A percentile compares a stretch with the other conserved stretches of the same genome.
These are phyloP conservation scores for Gomphus sp. DNA, from an alignment of 1,284 basidiomycete genomes.

Conservation along the genomic window DNA sequence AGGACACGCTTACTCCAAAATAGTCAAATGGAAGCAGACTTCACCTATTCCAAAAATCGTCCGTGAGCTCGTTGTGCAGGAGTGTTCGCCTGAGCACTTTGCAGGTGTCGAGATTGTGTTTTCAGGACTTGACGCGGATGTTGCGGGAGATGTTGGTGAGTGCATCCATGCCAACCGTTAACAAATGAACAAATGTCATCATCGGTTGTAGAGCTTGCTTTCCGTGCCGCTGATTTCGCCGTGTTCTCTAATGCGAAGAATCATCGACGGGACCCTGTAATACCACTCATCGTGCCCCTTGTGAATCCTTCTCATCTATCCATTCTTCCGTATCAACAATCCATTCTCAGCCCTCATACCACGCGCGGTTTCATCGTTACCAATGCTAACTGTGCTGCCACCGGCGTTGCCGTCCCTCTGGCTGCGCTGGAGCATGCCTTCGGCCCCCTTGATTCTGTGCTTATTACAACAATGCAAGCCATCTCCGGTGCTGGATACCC, in stretches of 20 bases:
- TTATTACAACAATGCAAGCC: constrained; percentile 96
- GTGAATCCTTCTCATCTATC: constrained; percentile 87
- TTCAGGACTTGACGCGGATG: constrained; percentile 91
- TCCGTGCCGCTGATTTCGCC: constrained; percentile 81
- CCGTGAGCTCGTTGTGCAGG: constrained; percentile 62
- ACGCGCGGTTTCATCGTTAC: constrained; percentile 93
- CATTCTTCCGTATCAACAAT: constrained; percentile 79
- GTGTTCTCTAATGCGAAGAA: constrained; percentile 99
- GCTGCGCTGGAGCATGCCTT: constrained; percentile 88
- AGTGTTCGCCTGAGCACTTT: constrained; percentile 78
- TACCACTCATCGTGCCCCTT: constrained; percentile 96
- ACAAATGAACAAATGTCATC: neutral
- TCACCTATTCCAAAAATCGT: constrained; percentile 66
- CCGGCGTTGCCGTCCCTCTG: constrained; percentile 88
- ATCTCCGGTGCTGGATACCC: constrained; percentile 98
- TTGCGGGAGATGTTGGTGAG: constrained; percentile 90
- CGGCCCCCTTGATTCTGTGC: constrained; percentile 83
- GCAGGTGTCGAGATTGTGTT: constrained; percentile 84
- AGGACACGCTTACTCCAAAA: constrained; percentile 74
- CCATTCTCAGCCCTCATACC: constrained; percentile 60
- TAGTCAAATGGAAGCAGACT: constrained; percentile 83
- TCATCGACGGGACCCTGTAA: constrained; percentile 85
- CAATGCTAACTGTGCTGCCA: constrained; percentile 98
- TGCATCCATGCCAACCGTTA: constrained; percentile 11
- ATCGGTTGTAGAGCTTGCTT: constrained; percentile 61